Evolutionary conservation across 2,329 filamentous ascomycete genomes (phyloP), one percentile per base, ranked within the genome.

Genomic region (Cladosporium sp.): DNA sequence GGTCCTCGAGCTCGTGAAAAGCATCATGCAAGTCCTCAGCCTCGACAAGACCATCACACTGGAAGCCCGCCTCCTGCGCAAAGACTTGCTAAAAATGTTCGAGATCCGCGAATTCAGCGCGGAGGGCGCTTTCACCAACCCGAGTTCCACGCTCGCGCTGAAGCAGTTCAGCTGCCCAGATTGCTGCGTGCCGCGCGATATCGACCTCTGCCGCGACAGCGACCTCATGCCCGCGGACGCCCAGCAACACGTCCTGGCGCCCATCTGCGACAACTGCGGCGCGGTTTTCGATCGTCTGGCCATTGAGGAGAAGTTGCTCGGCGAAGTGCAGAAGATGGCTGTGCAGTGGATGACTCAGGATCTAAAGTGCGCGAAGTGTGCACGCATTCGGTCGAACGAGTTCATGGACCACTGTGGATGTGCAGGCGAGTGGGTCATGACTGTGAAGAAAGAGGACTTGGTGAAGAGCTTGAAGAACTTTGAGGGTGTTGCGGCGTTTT

Each of bases 381-480:
- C 78, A 51, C 73, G 80, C 4, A 79, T 97, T 47, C 83, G 92
- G 75, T 84, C 92, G 49, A 98, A 97, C 76, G 94, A 97, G 74
- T 96, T 98, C 73, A 93, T 95, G 88, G 94, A 97, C 78, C 93
- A 98, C 78, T 99, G 96, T 79, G 90, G 89, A 12, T 99, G 95
- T 82, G 92, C 92, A 68, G 95, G 95, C 3, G 86, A 86, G 67
- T 99, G 95, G 95, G 85, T 84, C 21, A 87, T 87, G 70, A 92
- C 88, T 24, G 83, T 93, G 67, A 86, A 89, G 71, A 84, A 85
- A 69, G 87, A 85, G 34, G 90, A 91, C 32, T 81, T 94, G 30
- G 79, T 86, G 74, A 86, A 83, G 75, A 85, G 82, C 75, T 73
- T 98, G 73, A 83, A 78, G 51, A 90, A 97, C 4, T 89, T 92